These are phyloP conservation scores for Fonsecaea monophora DNA, from an alignment of 2,329 filamentous ascomycete genomes.

Conservation along the genomic window DNA sequence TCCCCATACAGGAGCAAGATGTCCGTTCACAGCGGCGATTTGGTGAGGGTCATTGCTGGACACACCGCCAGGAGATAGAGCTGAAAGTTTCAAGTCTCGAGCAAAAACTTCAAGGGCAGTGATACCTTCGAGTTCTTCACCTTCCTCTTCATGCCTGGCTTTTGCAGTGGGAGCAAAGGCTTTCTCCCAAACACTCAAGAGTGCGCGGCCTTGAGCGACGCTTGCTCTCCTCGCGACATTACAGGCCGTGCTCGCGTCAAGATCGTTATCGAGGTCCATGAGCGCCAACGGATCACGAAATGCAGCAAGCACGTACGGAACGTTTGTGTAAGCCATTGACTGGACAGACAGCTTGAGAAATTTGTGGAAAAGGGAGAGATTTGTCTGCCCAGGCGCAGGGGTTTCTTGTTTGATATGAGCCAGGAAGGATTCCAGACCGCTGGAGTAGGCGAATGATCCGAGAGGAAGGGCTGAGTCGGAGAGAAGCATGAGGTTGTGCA, in stretches of 20 bases:
- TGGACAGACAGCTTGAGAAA: conserved; percentile 65
- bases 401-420: conserved; percentile 60
- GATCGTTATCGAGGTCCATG: conserved; percentile 64
- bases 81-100: conserved; percentile 47
- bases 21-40: conserved; percentile 52
- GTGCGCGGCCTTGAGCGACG: conserved; percentile 65
- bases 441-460: conserved; percentile 70
- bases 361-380: conserved; percentile 56
- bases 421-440: conserved; percentile 68
- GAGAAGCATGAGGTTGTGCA: conserved; percentile 60
- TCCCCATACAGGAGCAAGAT: conserved; percentile 68
- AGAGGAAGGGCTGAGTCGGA: conserved; percentile 69
- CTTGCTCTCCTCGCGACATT: conserved; percentile 68
- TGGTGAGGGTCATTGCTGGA: neutral
- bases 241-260: conserved; percentile 68
- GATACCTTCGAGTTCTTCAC: conserved; percentile 37
- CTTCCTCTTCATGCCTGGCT: conserved; percentile 9
- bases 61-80: conserved; percentile 43
- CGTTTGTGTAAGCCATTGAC: conserved; percentile 63
- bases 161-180: conserved; percentile 35
- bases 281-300: conserved; percentile 59
- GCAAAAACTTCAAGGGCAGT: conserved; percentile 49
- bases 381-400: conserved; percentile 38
- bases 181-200: conserved; percentile 66
- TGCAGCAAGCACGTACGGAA: conserved; percentile 66